Percentiles rank a stretch among this genome's conserved stretches.
Conservation (phyloP, 257 asterid species). For the Solanum infundibuliforme region DNA sequence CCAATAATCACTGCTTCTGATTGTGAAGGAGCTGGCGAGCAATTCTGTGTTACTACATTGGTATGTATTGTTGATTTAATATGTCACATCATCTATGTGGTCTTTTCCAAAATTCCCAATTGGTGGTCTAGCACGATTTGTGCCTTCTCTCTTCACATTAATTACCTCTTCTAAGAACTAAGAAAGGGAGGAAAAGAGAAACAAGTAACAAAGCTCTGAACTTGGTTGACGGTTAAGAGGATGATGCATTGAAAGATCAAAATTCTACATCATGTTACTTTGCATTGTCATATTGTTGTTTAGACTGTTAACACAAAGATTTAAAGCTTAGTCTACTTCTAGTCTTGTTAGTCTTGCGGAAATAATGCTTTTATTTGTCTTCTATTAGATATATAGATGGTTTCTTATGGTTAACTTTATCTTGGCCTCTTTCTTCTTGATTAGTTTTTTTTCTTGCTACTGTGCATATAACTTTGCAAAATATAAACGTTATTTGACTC, state of each 20-base stretch:
- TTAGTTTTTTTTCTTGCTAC: background rate
- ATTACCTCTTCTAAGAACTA: background rate
- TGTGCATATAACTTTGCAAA: background rate
- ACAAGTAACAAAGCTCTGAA: background rate
- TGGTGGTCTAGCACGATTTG: background rate
- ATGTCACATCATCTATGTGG: background rate
- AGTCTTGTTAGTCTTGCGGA: background rate
- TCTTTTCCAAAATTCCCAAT: background rate
- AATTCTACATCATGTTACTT: background rate
- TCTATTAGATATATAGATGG: background rate
- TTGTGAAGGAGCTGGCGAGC: slow-evolving; percentile 99
- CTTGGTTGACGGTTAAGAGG: background rate
- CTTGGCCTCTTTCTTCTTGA: background rate
- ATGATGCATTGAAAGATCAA: background rate
- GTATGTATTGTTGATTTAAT: slow-evolving; percentile 31
- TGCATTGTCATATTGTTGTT: background rate
- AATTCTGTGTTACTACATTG: slow-evolving; percentile 96
- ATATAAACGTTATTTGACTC: background rate
- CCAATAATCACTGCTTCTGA: slow-evolving; percentile 97
- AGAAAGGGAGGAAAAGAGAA: background rate
- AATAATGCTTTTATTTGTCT: background rate
- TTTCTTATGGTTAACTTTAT: background rate
- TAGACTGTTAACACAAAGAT: background rate
- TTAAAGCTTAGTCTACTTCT: background rate
- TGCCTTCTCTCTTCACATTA: background rate